Evolutionary conservation across 768 basidiomycete species (phyloP).

Genomic region (Macrolepiota albuminosa): DNA sequence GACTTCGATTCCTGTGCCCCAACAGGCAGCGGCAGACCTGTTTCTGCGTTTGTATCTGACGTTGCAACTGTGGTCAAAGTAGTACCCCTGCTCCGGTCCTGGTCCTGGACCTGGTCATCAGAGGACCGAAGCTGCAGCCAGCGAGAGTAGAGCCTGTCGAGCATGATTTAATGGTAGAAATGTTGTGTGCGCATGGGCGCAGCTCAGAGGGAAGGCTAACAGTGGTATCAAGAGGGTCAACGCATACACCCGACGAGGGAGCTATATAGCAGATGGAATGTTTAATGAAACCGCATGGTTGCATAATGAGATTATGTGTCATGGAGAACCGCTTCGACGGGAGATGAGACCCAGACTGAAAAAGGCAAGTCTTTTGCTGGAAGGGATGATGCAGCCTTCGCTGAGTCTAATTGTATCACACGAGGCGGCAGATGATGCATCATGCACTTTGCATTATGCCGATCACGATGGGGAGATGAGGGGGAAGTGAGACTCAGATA

Average conservation of each 20-base stretch:
- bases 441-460: background rate
- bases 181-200: background rate
- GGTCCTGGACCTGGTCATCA: background rate
- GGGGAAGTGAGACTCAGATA: background rate
- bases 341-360: background rate
- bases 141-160: slow-evolving; percentile 22
- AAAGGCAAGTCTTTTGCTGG: background rate
- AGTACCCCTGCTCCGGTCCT: slow-evolving; percentile 5
- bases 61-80: slow-evolving; percentile 3
- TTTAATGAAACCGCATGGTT: background rate
- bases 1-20: slow-evolving; percentile 14
- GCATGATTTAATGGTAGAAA: slow-evolving; percentile 12
- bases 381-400: background rate
- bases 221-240: background rate
- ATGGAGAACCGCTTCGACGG: background rate
- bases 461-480: background rate
- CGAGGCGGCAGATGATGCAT: background rate
- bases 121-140: slow-evolving; percentile 10
- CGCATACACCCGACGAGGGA: background rate
- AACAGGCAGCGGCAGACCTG: slow-evolving; percentile 23
- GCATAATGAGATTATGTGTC: background rate
- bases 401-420: background rate
- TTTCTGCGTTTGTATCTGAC: slow-evolving; percentile 14
- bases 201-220: background rate
- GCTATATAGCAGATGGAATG: background rate